phyloP scores from a whole-genome alignment of 202 grass and related monocot species.

The Zizania palustris region DNA sequence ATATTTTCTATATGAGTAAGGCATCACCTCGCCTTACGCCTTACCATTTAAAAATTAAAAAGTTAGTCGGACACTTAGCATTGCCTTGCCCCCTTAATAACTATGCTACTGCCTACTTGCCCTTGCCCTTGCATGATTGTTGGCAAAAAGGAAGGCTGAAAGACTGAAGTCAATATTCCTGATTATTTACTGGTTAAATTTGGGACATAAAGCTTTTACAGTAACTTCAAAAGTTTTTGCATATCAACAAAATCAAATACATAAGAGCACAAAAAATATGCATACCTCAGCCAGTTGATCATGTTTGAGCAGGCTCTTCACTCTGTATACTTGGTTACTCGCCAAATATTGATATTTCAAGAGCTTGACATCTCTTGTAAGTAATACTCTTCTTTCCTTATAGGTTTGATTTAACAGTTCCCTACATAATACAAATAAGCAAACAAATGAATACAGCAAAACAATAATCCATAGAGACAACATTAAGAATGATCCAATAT shows the following conservation, averaged over 20 bases:
- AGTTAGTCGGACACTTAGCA: too few relatives aligned
- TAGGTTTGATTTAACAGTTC: constrained; percentile 83
- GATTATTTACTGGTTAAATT: background rate
- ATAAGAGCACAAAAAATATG: constrained; percentile 22
- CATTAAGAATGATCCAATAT: constrained; percentile 32
- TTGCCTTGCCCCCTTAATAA: too few relatives aligned
- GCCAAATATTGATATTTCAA: constrained; percentile 89
- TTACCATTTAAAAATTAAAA: too few relatives aligned
- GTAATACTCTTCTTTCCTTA: constrained; percentile 84
- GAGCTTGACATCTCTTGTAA: constrained; percentile 83
- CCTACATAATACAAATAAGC: constrained; percentile 48
- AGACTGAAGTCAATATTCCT: background rate
- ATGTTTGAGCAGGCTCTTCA: constrained; percentile 88
- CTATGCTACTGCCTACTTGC: too few relatives aligned
- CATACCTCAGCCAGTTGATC: constrained; percentile 92
- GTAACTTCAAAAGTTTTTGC: background rate
- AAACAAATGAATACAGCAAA: background rate
- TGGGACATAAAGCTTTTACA: background rate
- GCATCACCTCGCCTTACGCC: too few relatives aligned
- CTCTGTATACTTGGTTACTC: constrained; percentile 84
- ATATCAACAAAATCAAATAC: background rate
- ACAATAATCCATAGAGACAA: background rate
- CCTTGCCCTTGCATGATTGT: background rate
- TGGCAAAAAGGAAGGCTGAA: background rate
- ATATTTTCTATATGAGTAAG: too few relatives aligned